phyloP scores from a whole-genome alignment of 129 eudicot species.

The Artemisia tridentata region DNA sequence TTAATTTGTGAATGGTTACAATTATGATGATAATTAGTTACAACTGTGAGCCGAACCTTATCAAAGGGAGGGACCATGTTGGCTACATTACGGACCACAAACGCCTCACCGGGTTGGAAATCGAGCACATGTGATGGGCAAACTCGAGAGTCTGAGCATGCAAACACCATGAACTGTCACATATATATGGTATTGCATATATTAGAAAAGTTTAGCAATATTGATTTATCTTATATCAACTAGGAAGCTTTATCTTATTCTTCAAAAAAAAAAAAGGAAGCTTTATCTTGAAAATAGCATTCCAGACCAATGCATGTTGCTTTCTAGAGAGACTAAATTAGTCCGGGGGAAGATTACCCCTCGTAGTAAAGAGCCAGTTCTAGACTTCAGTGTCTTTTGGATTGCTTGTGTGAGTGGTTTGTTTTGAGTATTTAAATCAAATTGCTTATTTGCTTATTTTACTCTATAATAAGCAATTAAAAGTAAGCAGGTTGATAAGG shows the following conservation, averaged over 20 bases:
- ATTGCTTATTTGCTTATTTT: no score
- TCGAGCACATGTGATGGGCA: slow-evolving; percentile 91
- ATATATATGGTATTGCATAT: background rate
- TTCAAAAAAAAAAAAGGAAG: no score
- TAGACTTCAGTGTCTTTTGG: no score
- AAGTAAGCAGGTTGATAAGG: no score
- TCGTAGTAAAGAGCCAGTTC: background rate
- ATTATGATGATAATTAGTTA: slow-evolving; percentile 13
- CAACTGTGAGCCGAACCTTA: slow-evolving; percentile 42
- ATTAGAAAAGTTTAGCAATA: no score
- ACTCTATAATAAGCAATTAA: no score
- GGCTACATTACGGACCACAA: slow-evolving; percentile 87
- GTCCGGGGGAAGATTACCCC: background rate
- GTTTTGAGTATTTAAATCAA: no score
- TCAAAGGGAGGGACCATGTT: slow-evolving; percentile 91
- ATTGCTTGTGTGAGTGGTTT: no score
- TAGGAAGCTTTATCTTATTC: background rate
- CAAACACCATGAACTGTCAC: slow-evolving; percentile 84
- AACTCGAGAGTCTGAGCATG: slow-evolving; percentile 97
- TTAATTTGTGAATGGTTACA: slow-evolving; percentile 7
- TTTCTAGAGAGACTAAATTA: background rate
- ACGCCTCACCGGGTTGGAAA: slow-evolving; percentile 92
- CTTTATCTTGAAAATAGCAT: background rate
- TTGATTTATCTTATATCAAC: background rate
- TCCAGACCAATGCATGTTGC: background rate